Conservation (phyloP, 75 land plant genomes). For the Pinus taeda region DNA sequence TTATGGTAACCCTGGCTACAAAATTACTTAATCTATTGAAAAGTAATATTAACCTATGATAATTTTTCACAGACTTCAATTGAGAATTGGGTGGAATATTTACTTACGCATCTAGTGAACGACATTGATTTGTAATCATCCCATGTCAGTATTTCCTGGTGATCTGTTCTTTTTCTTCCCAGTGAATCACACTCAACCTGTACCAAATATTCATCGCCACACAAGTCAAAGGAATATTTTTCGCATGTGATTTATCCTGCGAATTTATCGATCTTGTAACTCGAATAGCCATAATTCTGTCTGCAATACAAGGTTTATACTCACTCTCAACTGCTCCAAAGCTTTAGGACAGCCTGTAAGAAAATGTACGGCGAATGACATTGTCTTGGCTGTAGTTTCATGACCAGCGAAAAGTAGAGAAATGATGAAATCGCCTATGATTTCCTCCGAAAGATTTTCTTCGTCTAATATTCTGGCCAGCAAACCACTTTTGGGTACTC, state of each 20-base stretch:
- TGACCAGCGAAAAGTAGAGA: conserved; percentile 60
- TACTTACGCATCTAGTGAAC: conserved; percentile 58
- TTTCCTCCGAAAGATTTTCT: conserved; percentile 40
- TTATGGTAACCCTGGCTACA: no score
- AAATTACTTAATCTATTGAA: no score
- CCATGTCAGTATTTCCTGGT: conserved; percentile 34
- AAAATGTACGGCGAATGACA: conserved; percentile 56
- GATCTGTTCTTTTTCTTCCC: not conserved
- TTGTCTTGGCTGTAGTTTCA: conserved; percentile 53
- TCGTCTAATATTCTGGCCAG: conserved; percentile 44
- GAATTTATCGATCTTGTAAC: not conserved
- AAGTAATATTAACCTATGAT: no score
- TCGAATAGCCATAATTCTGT: not conserved
- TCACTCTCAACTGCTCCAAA: conserved; percentile 39
- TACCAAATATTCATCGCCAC: not conserved
- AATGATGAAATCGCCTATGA: conserved; percentile 47
- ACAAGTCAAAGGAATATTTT: not conserved
- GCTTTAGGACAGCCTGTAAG: conserved; percentile 44
- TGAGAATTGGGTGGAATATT: not conserved
- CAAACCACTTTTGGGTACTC: conserved; percentile 15
- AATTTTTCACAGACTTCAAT: no score
- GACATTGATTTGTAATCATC: conserved; percentile 61
- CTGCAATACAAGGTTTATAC: not conserved
- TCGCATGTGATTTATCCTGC: not conserved
- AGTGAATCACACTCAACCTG: conserved; percentile 49